Conservation (phyloP, 768 basidiomycete genomes). For the Lactifluus subvellereus region DNA sequence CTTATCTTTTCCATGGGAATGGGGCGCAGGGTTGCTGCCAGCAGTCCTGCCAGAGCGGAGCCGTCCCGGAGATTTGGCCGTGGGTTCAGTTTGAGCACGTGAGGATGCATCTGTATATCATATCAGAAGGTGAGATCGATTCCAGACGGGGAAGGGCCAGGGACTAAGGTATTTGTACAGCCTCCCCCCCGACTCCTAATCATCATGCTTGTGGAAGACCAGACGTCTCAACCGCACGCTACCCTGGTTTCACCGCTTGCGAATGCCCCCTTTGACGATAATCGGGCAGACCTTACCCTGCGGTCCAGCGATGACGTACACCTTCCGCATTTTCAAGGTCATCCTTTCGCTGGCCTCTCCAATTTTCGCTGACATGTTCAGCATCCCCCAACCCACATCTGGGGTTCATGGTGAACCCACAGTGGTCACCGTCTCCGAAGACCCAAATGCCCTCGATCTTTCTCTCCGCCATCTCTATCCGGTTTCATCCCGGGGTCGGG, state of each 20-base stretch:
- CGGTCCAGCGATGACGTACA: conserved; percentile 9
- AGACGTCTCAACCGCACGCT: no score
- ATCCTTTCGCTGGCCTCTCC: conserved; percentile 16
- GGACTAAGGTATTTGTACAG: no score
- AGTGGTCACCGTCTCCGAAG: conserved; percentile 2
- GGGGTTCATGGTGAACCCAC: not conserved
- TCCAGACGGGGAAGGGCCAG: no score
- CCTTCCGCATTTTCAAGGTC: conserved; percentile 14
- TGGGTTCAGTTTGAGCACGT: not conserved
- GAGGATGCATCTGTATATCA: not conserved
- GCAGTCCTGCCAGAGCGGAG: not conserved
- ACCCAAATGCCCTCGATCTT: conserved; percentile 6
- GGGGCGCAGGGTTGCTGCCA: conserved; percentile 3
- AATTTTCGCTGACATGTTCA: conserved; percentile 14
- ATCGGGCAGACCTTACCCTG: conserved; percentile 1
- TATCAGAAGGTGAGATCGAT: no score
- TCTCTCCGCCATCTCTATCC: conserved; percentile 19
- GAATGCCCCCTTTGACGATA: not conserved
- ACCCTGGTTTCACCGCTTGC: no score
- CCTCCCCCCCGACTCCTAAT: no score
- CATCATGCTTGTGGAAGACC: no score
- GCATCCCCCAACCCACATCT: not conserved
- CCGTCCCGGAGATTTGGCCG: not conserved
- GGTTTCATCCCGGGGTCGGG: not conserved
- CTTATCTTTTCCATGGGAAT: conserved; percentile 14